A percentile compares a stretch with the other conserved stretches of the same genome.
Evolutionary conservation across 768 basidiomycete genomes (phyloP).

Genomic region (Candolleomyces efflorescens): DNA sequence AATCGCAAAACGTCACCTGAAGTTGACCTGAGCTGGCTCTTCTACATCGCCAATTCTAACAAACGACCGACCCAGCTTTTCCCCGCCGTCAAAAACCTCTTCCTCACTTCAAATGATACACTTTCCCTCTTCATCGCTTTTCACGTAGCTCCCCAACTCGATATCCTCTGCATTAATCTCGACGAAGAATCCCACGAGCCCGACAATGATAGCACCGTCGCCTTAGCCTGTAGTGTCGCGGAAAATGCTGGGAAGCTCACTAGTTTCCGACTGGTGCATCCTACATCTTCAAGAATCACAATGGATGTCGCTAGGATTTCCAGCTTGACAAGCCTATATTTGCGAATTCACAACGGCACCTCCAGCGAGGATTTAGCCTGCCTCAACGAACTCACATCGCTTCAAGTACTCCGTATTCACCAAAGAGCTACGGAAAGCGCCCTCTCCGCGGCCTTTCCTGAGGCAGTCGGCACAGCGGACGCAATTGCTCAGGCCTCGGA

Average conservation of each 20-base stretch:
- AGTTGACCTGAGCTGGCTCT: background rate
- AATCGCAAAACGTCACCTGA: background rate
- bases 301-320: background rate
- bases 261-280: background rate
- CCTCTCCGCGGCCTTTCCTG: background rate
- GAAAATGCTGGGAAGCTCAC: background rate
- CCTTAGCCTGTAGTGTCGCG: background rate
- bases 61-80: background rate
- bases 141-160: background rate
- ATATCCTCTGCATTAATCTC: background rate
- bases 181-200: background rate
- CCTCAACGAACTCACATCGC: background rate
- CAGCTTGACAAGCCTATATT: background rate
- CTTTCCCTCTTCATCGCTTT: background rate
- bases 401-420: background rate
- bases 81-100: background rate
- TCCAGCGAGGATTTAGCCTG: background rate
- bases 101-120: background rate
- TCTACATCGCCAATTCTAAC: background rate
- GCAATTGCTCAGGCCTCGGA: background rate
- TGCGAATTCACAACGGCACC: background rate
- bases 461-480: background rate
- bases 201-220: background rate
- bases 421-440: background rate
- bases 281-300: background rate